These are phyloP conservation scores for Taphrina populina DNA, from an alignment of 1,139 yeast species.

Conservation along the genomic window DNA sequence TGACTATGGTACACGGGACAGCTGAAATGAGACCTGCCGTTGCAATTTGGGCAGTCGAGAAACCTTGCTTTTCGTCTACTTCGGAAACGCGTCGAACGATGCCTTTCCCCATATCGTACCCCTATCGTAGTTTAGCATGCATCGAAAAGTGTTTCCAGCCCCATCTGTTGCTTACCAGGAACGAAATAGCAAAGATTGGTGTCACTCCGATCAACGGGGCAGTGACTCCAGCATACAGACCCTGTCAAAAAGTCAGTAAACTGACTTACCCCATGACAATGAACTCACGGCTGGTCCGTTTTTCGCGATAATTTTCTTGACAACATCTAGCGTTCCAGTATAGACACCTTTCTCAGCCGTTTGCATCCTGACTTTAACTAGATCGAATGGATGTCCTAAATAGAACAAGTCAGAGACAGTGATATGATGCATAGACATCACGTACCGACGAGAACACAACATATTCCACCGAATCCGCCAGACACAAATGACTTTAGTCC, in stretches of 20 bases:
- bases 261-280: not conserved
- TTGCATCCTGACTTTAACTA: slow-evolving; percentile 87
- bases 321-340: slow-evolving; percentile 62
- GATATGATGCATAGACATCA: not conserved
- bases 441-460: slow-evolving; percentile 81
- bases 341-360: slow-evolving; percentile 57
- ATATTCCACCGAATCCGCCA: slow-evolving; percentile 83
- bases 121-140: slow-evolving; percentile 45
- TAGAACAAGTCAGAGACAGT: not conserved
- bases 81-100: slow-evolving; percentile 56
- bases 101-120: slow-evolving; percentile 88
- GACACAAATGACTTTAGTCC: slow-evolving; percentile 70
- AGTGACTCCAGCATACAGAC: slow-evolving; percentile 81
- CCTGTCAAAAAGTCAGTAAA: slow-evolving; percentile 43
- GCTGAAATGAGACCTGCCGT: slow-evolving; percentile 97
- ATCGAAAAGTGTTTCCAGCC: slow-evolving; percentile 46
- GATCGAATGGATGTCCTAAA: slow-evolving; percentile 75
- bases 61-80: slow-evolving; percentile 47
- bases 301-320: slow-evolving; percentile 63
- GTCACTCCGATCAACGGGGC: slow-evolving; percentile 94
- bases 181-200: slow-evolving; percentile 96
- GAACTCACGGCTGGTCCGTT: slow-evolving; percentile 58
- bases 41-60: slow-evolving; percentile 70
- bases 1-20: slow-evolving; percentile 87
- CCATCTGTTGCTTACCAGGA: slow-evolving; percentile 57